Percentiles rank a stretch among this genome's conserved stretches.
Conservation (phyloP, 768 basidiomycete genomes). For the Mycena leptocephala region DNA sequence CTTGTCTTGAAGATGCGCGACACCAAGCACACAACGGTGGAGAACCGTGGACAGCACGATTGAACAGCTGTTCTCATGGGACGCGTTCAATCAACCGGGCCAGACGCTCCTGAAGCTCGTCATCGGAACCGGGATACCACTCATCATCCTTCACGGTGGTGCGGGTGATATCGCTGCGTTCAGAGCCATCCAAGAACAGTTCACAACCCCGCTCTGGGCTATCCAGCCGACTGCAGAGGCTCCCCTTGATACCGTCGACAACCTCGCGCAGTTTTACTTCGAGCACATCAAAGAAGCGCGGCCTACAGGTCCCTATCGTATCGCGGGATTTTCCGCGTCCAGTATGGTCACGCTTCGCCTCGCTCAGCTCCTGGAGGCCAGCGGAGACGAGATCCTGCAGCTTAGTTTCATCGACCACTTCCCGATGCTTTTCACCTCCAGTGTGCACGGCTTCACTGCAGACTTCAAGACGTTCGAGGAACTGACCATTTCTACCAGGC, state of each 20-base stretch:
- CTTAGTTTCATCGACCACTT: background rate
- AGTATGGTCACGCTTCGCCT: background rate
- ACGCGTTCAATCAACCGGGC: background rate
- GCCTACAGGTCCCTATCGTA: slow-evolving; percentile 36
- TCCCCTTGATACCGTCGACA: slow-evolving; percentile 28
- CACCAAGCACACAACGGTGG: background rate
- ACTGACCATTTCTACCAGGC: background rate
- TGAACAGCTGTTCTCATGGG: background rate
- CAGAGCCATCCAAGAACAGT: slow-evolving; percentile 17
- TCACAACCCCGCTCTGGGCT: slow-evolving; percentile 27
- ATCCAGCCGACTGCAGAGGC: slow-evolving; percentile 36
- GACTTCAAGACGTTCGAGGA: slow-evolving; percentile 21
- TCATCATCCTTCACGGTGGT: background rate
- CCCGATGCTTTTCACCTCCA: background rate
- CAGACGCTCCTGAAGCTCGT: background rate
- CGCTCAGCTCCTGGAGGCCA: background rate
- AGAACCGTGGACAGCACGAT: background rate
- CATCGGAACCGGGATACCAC: background rate
- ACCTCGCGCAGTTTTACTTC: slow-evolving; percentile 36
- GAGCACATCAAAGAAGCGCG: slow-evolving; percentile 35
- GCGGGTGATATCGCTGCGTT: background rate
- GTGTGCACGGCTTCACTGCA: slow-evolving; percentile 11
- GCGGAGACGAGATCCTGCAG: background rate
- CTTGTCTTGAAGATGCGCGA: background rate
- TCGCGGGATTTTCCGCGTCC: slow-evolving; percentile 21